Evolutionary conservation across 139 green algal species (phyloP).

Genomic region (Coelastrella sp.): DNA sequence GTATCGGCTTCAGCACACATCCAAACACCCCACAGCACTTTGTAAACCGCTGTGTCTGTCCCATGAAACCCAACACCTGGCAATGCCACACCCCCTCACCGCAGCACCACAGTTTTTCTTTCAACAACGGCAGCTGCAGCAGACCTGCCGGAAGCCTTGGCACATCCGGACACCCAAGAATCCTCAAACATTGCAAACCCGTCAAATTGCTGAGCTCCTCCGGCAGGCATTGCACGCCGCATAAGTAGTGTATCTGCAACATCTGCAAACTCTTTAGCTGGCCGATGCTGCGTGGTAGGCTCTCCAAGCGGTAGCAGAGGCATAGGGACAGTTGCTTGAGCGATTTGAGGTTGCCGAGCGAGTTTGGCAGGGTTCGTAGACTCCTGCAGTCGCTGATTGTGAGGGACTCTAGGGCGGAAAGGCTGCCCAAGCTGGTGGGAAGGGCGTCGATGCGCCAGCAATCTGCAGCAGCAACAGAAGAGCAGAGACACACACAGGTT

Average conservation of each 20-base stretch:
- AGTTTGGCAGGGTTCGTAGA: background rate
- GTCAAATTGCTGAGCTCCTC: background rate
- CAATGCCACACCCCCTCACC: too few relatives aligned
- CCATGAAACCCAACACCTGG: too few relatives aligned
- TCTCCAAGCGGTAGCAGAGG: background rate
- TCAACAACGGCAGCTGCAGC: background rate
- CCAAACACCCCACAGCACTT: too few relatives aligned
- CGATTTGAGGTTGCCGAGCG: background rate
- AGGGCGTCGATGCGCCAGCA: constrained; percentile 2
- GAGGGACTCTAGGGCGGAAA: background rate
- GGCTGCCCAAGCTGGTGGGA: background rate
- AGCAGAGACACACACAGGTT: background rate
- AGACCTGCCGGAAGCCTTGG: background rate
- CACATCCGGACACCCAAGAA: constrained; percentile 22
- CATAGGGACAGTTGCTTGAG: background rate
- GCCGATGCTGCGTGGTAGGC: background rate
- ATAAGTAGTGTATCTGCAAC: constrained; percentile 9
- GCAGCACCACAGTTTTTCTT: background rate
- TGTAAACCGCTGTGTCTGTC: too few relatives aligned
- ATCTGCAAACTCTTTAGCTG: background rate
- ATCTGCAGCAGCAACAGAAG: background rate
- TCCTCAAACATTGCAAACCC: background rate
- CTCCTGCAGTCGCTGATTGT: constrained; percentile 15
- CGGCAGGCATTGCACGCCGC: background rate
- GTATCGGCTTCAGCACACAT: too few relatives aligned